These are phyloP conservation scores for Sphagnum tenellum DNA, from an alignment of 225 moss, liverwort and hornwort species.

Conservation along the genomic window DNA sequence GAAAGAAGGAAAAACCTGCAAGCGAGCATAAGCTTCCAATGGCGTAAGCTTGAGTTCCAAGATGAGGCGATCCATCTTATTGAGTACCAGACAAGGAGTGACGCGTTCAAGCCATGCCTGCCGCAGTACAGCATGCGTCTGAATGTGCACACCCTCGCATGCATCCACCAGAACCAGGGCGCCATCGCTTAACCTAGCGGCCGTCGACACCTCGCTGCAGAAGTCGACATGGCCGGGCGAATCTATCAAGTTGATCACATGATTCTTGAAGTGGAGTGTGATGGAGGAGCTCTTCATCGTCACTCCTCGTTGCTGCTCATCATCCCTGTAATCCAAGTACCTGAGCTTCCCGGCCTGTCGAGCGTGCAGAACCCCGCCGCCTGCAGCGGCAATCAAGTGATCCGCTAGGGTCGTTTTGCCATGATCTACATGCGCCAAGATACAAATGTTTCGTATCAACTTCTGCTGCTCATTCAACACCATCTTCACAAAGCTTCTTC, in stretches of 20 bases:
- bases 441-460: conserved; percentile 72
- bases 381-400: conserved; percentile 85
- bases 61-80: conserved; percentile 88
- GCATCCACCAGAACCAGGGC: conserved; percentile 87
- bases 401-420: conserved; percentile 95
- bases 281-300: conserved; percentile 99
- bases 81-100: conserved; percentile 83
- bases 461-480: background rate
- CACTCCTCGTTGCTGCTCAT: conserved; percentile 92
- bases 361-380: conserved; percentile 80
- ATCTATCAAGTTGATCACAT: conserved; percentile 85
- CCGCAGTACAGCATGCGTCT: conserved; percentile 91
- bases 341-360: conserved; percentile 89
- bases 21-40: conserved; percentile 80
- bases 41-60: conserved; percentile 95
- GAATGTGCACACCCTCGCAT: conserved; percentile 95
- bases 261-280: conserved; percentile 38
- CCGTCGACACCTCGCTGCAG: conserved; percentile 93
- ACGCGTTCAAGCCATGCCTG: conserved; percentile 98
- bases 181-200: conserved; percentile 87
- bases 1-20: conserved; percentile 37
- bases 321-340: conserved; percentile 84
- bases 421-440: conserved; percentile 93
- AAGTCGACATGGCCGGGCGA: conserved; percentile 98
- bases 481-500: conserved; percentile 1